A percentile compares a stretch with the other conserved stretches of the same genome.
phyloP scores from a whole-genome alignment of 2,329 filamentous ascomycete genomes.

The Golovinomyces cichoracearum region DNA sequence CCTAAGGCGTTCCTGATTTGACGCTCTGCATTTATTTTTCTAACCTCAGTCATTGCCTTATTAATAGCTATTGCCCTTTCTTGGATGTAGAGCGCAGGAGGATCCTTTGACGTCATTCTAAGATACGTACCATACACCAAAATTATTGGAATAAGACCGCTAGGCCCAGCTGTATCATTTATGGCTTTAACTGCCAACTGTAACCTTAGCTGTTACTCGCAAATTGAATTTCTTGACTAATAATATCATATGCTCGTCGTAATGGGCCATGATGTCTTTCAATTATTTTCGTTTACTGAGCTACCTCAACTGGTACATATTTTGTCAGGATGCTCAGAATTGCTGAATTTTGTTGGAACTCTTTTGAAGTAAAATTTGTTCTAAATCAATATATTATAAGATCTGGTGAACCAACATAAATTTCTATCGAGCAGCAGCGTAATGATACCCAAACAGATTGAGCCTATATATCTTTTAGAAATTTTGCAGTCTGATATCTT shows the following conservation, averaged over 20 bases:
- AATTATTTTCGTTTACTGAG: not conserved
- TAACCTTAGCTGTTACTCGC: not conserved
- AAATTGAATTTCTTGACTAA: not conserved
- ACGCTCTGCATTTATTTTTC: conserved; percentile 1
- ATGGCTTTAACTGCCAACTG: not conserved
- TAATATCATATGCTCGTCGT: not conserved
- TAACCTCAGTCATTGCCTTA: conserved; percentile 4
- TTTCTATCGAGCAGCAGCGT: not conserved
- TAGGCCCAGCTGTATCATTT: not conserved
- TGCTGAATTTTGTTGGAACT: not conserved
- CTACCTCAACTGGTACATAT: not conserved
- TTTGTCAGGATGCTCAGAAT: not conserved
- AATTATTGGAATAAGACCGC: not conserved
- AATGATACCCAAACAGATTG: not conserved
- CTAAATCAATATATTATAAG: not conserved
- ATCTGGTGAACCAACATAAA: not conserved
- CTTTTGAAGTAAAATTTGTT: not conserved
- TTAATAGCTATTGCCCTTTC: conserved; percentile 1
- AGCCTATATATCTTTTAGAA: not conserved
- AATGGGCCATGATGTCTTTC: not conserved
- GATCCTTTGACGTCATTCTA: not conserved
- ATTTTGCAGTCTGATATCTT: conserved; percentile 1
- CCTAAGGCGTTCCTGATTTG: conserved; percentile 1
- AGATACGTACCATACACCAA: not conserved
- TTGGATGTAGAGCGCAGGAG: not conserved